Conservation (phyloP, 2,329 filamentous ascomycete species). For the Colletotrichum tropicale region DNA sequence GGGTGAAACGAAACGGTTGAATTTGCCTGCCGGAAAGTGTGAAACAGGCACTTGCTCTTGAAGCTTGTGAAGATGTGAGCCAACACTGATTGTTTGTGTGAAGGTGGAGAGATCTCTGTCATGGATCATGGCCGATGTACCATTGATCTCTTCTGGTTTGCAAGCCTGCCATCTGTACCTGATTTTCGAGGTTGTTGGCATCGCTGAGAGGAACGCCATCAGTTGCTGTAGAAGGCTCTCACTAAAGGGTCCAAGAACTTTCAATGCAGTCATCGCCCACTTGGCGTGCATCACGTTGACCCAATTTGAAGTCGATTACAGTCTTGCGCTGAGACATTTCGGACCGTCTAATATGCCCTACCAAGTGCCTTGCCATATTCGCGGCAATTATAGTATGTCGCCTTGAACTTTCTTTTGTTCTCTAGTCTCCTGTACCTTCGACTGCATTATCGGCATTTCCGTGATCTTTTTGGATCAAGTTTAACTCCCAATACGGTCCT, state of each 20-base stretch:
- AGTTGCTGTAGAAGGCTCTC: neutral
- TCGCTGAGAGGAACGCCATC: too few species aligned
- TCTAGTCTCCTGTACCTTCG: neutral
- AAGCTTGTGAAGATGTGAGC: neutral
- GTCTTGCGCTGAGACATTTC: neutral
- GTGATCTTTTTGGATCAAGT: neutral
- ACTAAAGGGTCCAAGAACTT: neutral
- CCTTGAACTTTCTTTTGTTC: neutral
- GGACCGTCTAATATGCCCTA: neutral
- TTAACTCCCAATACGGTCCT: neutral
- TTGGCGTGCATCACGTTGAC: neutral
- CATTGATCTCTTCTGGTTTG: fast-evolving
- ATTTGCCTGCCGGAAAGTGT: neutral
- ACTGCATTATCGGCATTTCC: neutral
- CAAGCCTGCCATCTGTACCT: fast-evolving
- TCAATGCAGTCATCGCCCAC: neutral
- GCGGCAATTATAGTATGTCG: neutral
- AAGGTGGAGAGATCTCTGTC: too few species aligned
- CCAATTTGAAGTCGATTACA: neutral
- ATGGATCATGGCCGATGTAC: too few species aligned
- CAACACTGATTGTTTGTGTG: neutral
- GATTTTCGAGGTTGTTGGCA: too few species aligned
- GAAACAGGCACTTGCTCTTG: neutral
- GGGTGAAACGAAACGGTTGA: neutral
- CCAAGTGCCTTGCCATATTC: neutral